Percentiles rank a stretch among this genome's conserved stretches.
Evolutionary conservation across 106 monocot species (phyloP).

Genomic region (Dendrobium catenatum): DNA sequence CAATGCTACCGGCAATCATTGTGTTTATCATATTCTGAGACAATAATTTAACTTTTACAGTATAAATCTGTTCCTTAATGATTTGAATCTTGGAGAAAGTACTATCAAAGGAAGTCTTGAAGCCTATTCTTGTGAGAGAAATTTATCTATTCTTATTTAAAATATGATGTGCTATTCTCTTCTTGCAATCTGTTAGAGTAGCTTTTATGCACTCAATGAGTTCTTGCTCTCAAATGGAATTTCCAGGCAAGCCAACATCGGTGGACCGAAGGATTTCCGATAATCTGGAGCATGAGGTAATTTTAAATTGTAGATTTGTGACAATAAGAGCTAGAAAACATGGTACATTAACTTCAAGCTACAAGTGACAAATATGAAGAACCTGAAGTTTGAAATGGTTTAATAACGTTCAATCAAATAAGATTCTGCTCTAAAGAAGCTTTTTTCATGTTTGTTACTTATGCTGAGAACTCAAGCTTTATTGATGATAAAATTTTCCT

Average conservation of each 20-base stretch:
- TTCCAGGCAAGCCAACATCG: constrained; percentile 73
- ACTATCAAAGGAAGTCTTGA: constrained; percentile 79
- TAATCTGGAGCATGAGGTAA: constrained; percentile 90
- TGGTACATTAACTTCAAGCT: neutral
- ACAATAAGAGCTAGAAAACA: neutral
- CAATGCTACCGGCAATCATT: neutral
- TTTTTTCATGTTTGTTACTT: neutral
- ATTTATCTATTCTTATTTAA: constrained; percentile 7
- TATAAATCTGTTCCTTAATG: constrained; percentile 68
- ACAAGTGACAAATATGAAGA: neutral
- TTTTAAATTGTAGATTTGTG: neutral
- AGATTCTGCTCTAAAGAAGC: neutral
- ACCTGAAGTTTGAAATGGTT: neutral
- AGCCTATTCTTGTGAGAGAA: constrained; percentile 72
- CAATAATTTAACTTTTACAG: constrained; percentile 26
- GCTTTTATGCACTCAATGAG: neutral
- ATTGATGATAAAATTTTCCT: neutral
- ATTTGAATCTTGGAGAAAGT: constrained; percentile 83
- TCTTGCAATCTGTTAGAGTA: neutral
- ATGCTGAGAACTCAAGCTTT: neutral
- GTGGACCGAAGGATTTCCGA: constrained; percentile 70
- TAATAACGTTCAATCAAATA: neutral
- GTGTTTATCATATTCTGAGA: constrained; percentile 1
- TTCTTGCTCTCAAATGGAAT: neutral
- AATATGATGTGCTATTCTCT: neutral